Conservation (phyloP, 1,284 basidiomycete genomes). For the Microstroma glucosiphilum region DNA sequence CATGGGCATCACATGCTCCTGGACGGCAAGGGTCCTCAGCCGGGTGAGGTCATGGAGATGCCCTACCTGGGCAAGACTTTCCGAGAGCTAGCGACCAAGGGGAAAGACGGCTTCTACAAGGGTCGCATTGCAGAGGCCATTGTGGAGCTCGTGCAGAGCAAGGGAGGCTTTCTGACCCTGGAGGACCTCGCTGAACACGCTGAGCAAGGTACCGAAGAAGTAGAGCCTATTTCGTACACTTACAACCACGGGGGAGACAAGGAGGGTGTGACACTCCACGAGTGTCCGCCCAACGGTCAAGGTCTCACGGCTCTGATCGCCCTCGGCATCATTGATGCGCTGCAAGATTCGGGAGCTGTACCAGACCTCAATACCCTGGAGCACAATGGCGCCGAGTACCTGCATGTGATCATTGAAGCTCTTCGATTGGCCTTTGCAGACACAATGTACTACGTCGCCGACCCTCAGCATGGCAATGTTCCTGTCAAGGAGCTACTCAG, state of each 20-base stretch:
- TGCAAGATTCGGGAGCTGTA: slow-evolving; percentile 68
- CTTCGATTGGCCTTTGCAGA: slow-evolving; percentile 71
- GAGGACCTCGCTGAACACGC: slow-evolving; percentile 73
- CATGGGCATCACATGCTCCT: slow-evolving; percentile 77
- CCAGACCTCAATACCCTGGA: slow-evolving; percentile 68
- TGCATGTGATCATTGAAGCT: slow-evolving; percentile 79
- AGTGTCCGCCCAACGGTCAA: slow-evolving; percentile 93
- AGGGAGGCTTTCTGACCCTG: slow-evolving; percentile 83
- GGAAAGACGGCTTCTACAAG: slow-evolving; percentile 86
- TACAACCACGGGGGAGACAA: slow-evolving; percentile 63
- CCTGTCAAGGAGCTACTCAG: slow-evolving; percentile 55
- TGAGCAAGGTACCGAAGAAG: slow-evolving; percentile 60
- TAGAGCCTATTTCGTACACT: slow-evolving; percentile 83
- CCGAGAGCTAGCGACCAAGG: slow-evolving; percentile 68
- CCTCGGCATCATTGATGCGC: slow-evolving; percentile 79
- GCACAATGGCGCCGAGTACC: slow-evolving; percentile 79
- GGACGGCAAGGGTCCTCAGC: slow-evolving; percentile 61
- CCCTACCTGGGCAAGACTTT: slow-evolving; percentile 79
- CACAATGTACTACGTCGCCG: slow-evolving; percentile 77
- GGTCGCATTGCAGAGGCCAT: slow-evolving; percentile 82
- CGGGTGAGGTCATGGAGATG: slow-evolving; percentile 52
- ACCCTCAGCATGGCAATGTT: slow-evolving; percentile 68
- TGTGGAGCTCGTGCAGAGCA: slow-evolving; percentile 64
- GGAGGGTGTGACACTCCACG: slow-evolving; percentile 55
- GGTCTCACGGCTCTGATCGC: slow-evolving; percentile 88